phyloP scores from a whole-genome alignment of 208 protist species.

The Leishmania arabica region DNA sequence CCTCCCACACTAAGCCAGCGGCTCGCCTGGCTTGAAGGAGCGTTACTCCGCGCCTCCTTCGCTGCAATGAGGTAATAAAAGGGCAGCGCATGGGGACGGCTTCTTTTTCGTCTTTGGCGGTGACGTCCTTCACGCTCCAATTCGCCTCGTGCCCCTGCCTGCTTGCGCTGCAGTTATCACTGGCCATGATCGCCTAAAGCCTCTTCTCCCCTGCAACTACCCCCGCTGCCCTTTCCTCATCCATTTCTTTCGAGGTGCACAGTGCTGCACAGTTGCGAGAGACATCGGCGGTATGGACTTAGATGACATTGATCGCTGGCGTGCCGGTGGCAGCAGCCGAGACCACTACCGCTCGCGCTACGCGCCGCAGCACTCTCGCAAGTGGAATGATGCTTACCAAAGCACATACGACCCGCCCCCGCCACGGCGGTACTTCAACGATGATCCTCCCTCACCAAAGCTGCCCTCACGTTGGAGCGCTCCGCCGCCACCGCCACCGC shows the following conservation, averaged over 20 bases:
- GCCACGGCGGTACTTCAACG: slow-evolving; percentile 18
- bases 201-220: background rate
- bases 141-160: background rate
- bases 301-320: slow-evolving; percentile 28
- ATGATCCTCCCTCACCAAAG: background rate
- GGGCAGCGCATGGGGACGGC: background rate
- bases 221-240: background rate
- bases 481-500: slow-evolving; percentile 14
- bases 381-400: slow-evolving; percentile 16
- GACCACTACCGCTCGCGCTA: slow-evolving; percentile 10
- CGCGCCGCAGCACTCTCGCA: slow-evolving; percentile 1
- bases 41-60: background rate
- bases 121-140: background rate
- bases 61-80: background rate
- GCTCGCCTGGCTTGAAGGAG: background rate
- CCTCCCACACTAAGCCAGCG: background rate
- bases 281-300: slow-evolving; percentile 15
- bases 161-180: background rate
- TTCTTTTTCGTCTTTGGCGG: background rate
- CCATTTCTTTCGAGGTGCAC: background rate
- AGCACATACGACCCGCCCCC: background rate
- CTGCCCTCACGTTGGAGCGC: slow-evolving; percentile 3
- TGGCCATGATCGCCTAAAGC: background rate
- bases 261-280: background rate
- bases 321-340: slow-evolving; percentile 2